Base-by-base conservation (phyloP, 208 protist genomes). In the Trypanosoma lewisi region DNA sequence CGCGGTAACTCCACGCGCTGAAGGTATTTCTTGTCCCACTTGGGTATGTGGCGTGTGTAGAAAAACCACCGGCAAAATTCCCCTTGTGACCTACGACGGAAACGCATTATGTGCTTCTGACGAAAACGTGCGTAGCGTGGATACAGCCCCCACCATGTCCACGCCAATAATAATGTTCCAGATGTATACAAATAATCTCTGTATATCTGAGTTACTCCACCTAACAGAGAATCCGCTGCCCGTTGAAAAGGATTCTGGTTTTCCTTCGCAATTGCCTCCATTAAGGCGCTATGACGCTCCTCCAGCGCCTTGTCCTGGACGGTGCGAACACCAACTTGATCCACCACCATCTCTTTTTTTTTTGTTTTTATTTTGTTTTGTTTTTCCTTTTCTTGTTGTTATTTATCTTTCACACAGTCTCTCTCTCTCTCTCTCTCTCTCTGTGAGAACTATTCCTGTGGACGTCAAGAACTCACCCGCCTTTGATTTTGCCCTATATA, bases 11-110 rank as follows among this genome's bases (percentile, higher is more conserved):
- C 74, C 11, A 88, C 34, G 27, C 80, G 77, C 51, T 87, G 78
- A 14, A 88, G 56, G 45, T 87, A 76, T 52, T 80, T 82, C 60
- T 87, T 85, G 48, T 85, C 68, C 82, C 82, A 89, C 56, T 85
- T 93, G 4, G 85, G 82, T 52, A 93, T 84, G 60, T 93, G 79
- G 17, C 77, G 63, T 0, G 85, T 87, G 21, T 60, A 63, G 51
- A 93, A 93, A 50, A 89, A 70, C 57, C 77, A 77, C 6, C 80
- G 72, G 12, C 82, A 75, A 23, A 86, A 78, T 19, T 71, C 71
- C 12, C 73, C 56, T 49, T 93, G 85, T 16, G 34, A 59, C 21
- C 50, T 41, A 14, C 77, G 76, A 27, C 73, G 74, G 52, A 89
- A 93, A 27, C 85, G 85, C 19, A 72, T 56, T 14, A 88, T 48